These are phyloP conservation scores for Colletotrichum horii DNA, from an alignment of 2,329 filamentous ascomycete genomes.

Conservation along the genomic window DNA sequence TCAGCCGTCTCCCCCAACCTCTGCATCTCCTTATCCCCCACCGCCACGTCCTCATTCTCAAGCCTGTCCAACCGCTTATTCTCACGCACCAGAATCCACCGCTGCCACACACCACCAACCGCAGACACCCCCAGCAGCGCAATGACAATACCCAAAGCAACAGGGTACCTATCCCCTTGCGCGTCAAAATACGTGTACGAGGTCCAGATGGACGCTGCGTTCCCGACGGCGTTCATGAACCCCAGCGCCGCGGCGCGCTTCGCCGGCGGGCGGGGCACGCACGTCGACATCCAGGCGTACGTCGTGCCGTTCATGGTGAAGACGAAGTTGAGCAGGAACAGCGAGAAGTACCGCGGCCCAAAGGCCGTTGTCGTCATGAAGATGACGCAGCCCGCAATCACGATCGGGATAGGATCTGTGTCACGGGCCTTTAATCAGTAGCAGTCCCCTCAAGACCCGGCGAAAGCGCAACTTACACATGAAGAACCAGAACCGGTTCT, in stretches of 20 bases:
- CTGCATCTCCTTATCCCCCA: background rate
- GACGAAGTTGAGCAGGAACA: slow-evolving; percentile 61
- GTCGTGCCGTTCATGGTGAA: slow-evolving; percentile 57
- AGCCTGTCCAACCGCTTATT: background rate
- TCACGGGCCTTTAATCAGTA: background rate
- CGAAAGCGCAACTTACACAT: background rate
- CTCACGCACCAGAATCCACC: background rate
- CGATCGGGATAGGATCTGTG: slow-evolving; percentile 52
- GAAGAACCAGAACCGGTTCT: background rate
- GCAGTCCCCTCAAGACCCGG: no score
- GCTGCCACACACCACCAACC: background rate
- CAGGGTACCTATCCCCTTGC: background rate
- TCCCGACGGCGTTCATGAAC: background rate
- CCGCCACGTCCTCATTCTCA: background rate
- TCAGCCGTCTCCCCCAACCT: background rate
- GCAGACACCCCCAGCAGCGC: background rate
- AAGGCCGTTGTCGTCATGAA: slow-evolving; percentile 58
- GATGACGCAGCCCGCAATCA: slow-evolving; percentile 55
- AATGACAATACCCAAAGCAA: background rate
- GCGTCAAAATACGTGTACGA: background rate
- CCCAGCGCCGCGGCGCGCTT: slow-evolving; percentile 48
- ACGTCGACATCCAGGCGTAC: slow-evolving; percentile 54
- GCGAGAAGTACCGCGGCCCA: slow-evolving; percentile 59
- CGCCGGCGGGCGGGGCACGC: slow-evolving; percentile 55
- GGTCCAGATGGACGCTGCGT: background rate